These are phyloP conservation scores for Alternaria sp. DNA, from an alignment of 2,329 filamentous ascomycete species.

Conservation along the genomic window DNA sequence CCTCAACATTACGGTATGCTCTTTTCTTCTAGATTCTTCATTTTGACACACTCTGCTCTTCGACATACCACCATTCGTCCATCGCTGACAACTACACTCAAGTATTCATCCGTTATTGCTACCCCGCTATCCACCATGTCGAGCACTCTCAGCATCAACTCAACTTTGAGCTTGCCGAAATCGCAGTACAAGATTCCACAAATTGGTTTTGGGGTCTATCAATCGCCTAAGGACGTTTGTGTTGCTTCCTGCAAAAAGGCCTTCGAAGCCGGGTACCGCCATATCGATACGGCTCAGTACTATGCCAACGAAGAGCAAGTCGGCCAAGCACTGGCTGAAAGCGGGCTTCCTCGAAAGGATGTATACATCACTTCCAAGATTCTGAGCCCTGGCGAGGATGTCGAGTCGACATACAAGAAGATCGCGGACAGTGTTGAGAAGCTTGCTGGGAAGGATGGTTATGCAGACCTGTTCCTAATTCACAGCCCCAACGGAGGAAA, in stretches of 20 bases:
- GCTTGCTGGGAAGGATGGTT: conserved; percentile 64
- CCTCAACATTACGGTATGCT: conserved; percentile 18
- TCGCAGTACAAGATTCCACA: conserved; percentile 66
- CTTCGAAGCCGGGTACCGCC: conserved; percentile 66
- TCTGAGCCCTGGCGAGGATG: conserved; percentile 61
- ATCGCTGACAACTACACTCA: conserved; percentile 17
- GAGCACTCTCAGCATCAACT: conserved; percentile 53
- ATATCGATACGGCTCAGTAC: conserved; percentile 74
- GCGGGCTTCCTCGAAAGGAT: conserved; percentile 64
- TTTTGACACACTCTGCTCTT: conserved; percentile 9
- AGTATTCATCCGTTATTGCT: conserved; percentile 13
- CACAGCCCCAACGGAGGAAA: conserved; percentile 69
- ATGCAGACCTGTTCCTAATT: conserved; percentile 76
- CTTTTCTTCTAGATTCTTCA: conserved; percentile 11
- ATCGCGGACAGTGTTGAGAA: conserved; percentile 70
- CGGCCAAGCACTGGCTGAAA: conserved; percentile 68
- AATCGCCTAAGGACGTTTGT: conserved; percentile 64
- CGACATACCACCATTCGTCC: not conserved
- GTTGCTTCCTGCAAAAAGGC: conserved; percentile 67
- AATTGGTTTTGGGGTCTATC: conserved; percentile 77
- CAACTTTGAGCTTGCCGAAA: conserved; percentile 61
- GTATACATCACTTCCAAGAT: conserved; percentile 79
- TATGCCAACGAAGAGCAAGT: conserved; percentile 76
- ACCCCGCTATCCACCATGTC: conserved; percentile 28
- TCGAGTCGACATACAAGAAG: conserved; percentile 68